Percentiles rank a stretch among this genome's conserved stretches.
Evolutionary conservation across 345 rosid species (phyloP).

Genomic region (Acer campestre): DNA sequence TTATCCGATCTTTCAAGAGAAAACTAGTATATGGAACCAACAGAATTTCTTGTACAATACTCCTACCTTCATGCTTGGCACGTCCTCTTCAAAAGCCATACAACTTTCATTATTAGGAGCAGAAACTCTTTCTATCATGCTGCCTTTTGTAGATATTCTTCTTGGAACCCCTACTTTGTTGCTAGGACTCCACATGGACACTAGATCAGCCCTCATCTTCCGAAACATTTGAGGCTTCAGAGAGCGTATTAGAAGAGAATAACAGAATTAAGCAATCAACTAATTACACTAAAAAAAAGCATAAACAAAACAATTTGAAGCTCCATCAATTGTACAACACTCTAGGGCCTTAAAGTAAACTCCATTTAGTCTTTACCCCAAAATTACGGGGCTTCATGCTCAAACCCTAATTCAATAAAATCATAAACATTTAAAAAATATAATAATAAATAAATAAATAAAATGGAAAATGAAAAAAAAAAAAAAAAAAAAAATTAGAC

Average conservation of each 20-base stretch:
- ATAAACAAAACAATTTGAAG: not conserved
- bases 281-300: not conserved
- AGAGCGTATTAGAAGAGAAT: not conserved
- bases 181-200: slow-evolving; percentile 66
- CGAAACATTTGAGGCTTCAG: slow-evolving; percentile 68
- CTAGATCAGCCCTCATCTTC: slow-evolving; percentile 68
- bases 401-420: too few species aligned
- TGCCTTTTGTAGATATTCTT: slow-evolving; percentile 41
- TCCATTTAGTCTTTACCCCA: not conserved
- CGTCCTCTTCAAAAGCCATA: slow-evolving; percentile 31
- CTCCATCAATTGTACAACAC: not conserved
- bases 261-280: not conserved
- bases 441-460: too few species aligned
- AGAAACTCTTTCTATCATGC: slow-evolving; percentile 31
- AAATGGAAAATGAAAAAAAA: too few species aligned
- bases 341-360: not conserved
- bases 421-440: too few species aligned
- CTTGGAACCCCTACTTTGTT: slow-evolving; percentile 47
- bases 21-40: slow-evolving; percentile 3
- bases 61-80: slow-evolving; percentile 50
- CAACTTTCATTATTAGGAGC: slow-evolving; percentile 20
- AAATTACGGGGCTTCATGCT: not conserved
- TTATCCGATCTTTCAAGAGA: not conserved
- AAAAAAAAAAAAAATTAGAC: too few species aligned
- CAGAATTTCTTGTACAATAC: not conserved